Percentiles rank a stretch among this genome's conserved stretches.
Evolutionary conservation across 2,329 filamentous ascomycete species (phyloP).

Genomic region (Alternaria consortialis): DNA sequence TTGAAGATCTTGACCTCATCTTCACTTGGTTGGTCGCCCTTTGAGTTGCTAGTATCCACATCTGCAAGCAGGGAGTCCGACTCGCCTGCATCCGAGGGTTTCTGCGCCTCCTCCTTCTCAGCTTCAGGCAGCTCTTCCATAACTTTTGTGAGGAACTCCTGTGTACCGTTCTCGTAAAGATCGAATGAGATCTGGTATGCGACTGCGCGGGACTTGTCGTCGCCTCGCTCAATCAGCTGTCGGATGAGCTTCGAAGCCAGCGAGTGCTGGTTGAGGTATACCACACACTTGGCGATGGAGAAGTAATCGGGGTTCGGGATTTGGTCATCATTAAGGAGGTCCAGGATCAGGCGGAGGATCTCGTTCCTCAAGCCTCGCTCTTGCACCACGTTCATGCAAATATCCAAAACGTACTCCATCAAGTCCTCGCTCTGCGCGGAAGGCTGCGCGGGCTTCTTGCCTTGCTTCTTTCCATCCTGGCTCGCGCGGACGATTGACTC

Average conservation of each 20-base stretch:
- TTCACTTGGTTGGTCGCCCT: constrained; percentile 55
- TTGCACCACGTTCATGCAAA: constrained; percentile 98
- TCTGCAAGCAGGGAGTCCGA: constrained; percentile 67
- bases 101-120: constrained; percentile 57
- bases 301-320: constrained; percentile 96
- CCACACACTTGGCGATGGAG: constrained; percentile 95
- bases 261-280: constrained; percentile 91
- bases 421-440: constrained; percentile 81
- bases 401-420: constrained; percentile 94
- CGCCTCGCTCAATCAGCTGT: constrained; percentile 80
- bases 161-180: constrained; percentile 96
- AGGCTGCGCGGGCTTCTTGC: constrained; percentile 65
- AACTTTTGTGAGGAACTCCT: constrained; percentile 93
- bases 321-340: constrained; percentile 91
- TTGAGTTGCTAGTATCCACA: constrained; percentile 61
- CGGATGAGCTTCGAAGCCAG: constrained; percentile 88
- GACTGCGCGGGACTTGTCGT: constrained; percentile 79
- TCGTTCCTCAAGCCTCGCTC: constrained; percentile 84
- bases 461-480: constrained; percentile 77
- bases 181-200: constrained; percentile 99
- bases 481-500: constrained; percentile 89
- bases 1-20: constrained; percentile 64
- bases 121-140: constrained; percentile 74
- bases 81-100: constrained; percentile 62
- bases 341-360: constrained; percentile 91